Evolutionary conservation across 83 land plant species (phyloP), one percentile per base, ranked within the genome.

Genomic region (Thuja plicata): DNA sequence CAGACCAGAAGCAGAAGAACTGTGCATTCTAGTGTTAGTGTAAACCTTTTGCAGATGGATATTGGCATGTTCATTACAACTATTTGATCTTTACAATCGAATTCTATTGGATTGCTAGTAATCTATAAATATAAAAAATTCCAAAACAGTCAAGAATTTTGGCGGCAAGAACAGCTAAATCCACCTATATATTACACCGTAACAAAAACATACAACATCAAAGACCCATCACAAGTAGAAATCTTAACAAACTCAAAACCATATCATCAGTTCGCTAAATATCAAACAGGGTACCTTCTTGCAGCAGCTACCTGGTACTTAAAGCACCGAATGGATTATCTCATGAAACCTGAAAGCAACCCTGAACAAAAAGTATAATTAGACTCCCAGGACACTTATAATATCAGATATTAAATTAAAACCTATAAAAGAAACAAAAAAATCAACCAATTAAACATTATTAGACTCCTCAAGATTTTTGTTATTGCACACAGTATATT

Each of bases 351-450:
- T 92, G 92, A 91, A 74, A 92, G 93, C 90, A 89, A 91, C 92
- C 98, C 98, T 97, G 98, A 94, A 97, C 87, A 87, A 94, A 97
- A 92, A 88, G 91, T 37, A 86, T n/a, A 89, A 93, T 97, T 94
- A 97, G 97, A 93, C 89, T 88, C 93, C 89, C 73, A 89, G 89
- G 46, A 88, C 89, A 88, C 84, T 48, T 88, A 7, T 37, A 87
- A 87, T 15, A 37, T 16, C 30, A 32, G 85, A 84, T 71, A n/a
- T 89, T 5, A 62, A 71, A 62, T 85, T 45, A 55, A 41, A 57
- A 34, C 60, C 37, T 62, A 54, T 45, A 84, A 17, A 43, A 21
- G 21, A 87, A 76, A 54, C 50, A 54, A 86, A 60, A 1, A n/a
- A 78, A 80, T 9, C 71, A 89, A 32, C 16, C 3, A 24, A 30